phyloP scores from a whole-genome alignment of 169 alveolate species.

The Babesia bigemina region DNA sequence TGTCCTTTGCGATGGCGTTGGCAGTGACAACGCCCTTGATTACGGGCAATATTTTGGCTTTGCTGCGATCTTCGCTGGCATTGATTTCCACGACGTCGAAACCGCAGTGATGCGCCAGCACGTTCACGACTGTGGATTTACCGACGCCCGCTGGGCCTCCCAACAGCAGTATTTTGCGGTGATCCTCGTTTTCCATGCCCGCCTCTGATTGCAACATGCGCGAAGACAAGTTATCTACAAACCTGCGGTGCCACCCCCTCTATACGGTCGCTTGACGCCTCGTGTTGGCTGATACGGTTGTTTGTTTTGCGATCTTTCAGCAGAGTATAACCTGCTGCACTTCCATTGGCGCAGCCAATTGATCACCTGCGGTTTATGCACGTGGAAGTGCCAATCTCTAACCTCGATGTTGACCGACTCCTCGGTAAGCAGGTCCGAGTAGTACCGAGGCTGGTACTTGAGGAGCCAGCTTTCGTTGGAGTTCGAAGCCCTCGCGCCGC shows the following conservation, averaged over 20 bases:
- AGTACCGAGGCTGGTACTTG: constrained; percentile 73
- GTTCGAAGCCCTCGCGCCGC: background rate
- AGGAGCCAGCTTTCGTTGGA: constrained; percentile 57
- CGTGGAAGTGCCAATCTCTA: background rate
- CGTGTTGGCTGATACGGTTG: background rate
- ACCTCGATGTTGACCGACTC: constrained; percentile 76
- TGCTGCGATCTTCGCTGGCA: constrained; percentile 95
- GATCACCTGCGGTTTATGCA: constrained; percentile 13
- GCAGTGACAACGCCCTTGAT: constrained; percentile 72
- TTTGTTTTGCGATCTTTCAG: background rate
- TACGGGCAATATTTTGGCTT: constrained; percentile 72
- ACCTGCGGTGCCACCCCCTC: background rate
- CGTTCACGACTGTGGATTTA: constrained; percentile 73
- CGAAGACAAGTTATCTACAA: background rate
- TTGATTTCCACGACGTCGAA: constrained; percentile 92
- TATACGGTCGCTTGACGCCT: background rate
- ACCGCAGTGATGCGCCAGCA: constrained; percentile 86
- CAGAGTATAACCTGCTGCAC: constrained; percentile 24
- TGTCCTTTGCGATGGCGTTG: constrained; percentile 69
- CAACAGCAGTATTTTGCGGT: constrained; percentile 60
- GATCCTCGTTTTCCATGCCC: constrained; percentile 1
- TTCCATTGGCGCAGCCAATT: constrained; percentile 67
- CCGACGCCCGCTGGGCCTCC: constrained; percentile 83
- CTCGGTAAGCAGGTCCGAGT: constrained; percentile 75
- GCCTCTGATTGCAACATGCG: background rate